These are phyloP conservation scores for Xylaria arbuscula DNA, from an alignment of 2,329 filamentous ascomycete genomes.

Conservation along the genomic window DNA sequence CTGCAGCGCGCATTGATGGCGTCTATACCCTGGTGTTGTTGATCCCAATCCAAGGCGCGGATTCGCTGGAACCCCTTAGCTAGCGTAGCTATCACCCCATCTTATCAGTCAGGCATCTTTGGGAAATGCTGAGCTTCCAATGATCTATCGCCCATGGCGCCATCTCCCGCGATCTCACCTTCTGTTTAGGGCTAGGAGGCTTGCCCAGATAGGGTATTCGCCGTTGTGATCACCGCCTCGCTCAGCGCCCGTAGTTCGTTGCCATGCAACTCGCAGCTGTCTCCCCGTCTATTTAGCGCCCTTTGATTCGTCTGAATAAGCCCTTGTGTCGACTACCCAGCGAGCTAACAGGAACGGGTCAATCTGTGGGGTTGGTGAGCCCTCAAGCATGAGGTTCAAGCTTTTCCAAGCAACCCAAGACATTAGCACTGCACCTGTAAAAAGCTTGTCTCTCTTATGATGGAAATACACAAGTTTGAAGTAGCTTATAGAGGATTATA, in stretches of 20 bases:
- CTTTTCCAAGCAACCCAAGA: slow-evolving; percentile 27
- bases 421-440: slow-evolving; percentile 26
- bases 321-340: slow-evolving; percentile 11
- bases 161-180: slow-evolving; percentile 30
- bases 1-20: slow-evolving; percentile 21
- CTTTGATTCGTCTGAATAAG: slow-evolving; percentile 1
- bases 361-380: slow-evolving; percentile 19
- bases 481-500: neutral
- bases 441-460: slow-evolving; percentile 31
- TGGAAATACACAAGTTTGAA: neutral
- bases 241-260: neutral
- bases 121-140: neutral
- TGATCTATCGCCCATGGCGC: slow-evolving; percentile 26
- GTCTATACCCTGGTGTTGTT: neutral
- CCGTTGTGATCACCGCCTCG: slow-evolving; percentile 10
- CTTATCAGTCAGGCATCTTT: slow-evolving; percentile 3
- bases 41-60: slow-evolving; percentile 14
- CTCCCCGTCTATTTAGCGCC: neutral
- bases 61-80: slow-evolving; percentile 12
- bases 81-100: slow-evolving; percentile 18
- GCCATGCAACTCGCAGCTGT: slow-evolving; percentile 4
- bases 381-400: slow-evolving; percentile 27
- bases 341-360: slow-evolving; percentile 6
- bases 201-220: slow-evolving; percentile 5
- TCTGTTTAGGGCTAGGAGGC: slow-evolving; percentile 32